Evolutionary conservation across 768 basidiomycete species (phyloP).

Genomic region (Naganishia vishniacii): DNA sequence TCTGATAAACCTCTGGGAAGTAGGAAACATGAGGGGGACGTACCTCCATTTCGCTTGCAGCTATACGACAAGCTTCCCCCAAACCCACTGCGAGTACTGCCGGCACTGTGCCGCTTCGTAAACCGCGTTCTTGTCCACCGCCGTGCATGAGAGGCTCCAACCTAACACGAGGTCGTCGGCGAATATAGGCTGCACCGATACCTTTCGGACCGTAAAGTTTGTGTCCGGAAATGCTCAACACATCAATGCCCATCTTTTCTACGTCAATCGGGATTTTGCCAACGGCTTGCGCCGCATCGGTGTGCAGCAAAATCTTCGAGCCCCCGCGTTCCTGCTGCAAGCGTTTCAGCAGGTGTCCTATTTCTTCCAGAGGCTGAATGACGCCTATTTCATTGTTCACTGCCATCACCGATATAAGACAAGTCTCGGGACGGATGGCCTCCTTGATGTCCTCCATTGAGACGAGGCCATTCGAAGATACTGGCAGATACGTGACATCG

Average conservation of each 20-base stretch:
- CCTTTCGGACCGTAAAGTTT: constrained; percentile 99
- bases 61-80: constrained; percentile 89
- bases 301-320: constrained; percentile 74
- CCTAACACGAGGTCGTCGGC: constrained; percentile 83
- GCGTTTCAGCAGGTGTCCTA: constrained; percentile 68
- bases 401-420: constrained; percentile 93
- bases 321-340: constrained; percentile 65
- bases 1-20: no score
- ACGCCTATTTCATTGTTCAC: constrained; percentile 99
- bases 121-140: constrained; percentile 92
- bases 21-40: constrained; percentile 50
- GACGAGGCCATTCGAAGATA: constrained; percentile 76
- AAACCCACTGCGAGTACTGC: constrained; percentile 82
- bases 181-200: constrained; percentile 86
- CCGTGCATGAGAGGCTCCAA: constrained; percentile 91
- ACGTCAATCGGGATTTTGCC: constrained; percentile 90
- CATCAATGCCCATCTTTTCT: constrained; percentile 88
- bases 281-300: constrained; percentile 91
- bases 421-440: constrained; percentile 86
- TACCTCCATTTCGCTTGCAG: constrained; percentile 85
- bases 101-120: constrained; percentile 90
- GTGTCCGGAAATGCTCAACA: constrained; percentile 90
- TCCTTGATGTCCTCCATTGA: constrained; percentile 71
- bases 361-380: constrained; percentile 93
- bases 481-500: constrained; percentile 95